Evolutionary conservation across 345 rosid genomes (phyloP).

Genomic region (Sisymbrium irio): DNA sequence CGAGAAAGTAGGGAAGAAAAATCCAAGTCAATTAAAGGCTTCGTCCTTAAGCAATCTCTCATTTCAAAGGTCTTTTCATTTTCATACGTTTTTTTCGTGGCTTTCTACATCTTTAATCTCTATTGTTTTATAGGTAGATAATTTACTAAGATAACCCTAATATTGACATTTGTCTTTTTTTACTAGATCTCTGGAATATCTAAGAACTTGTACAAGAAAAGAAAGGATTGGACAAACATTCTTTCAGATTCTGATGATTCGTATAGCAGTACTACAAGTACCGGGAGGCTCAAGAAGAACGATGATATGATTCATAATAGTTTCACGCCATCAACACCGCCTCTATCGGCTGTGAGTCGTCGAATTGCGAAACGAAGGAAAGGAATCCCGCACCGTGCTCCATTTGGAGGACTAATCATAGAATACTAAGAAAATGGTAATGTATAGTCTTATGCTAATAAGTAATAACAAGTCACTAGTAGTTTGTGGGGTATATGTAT

Average conservation of each 20-base stretch:
- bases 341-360: slow-evolving; percentile 53
- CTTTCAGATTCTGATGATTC: slow-evolving; percentile 78
- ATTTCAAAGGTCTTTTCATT: slow-evolving; percentile 21
- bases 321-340: slow-evolving; percentile 83
- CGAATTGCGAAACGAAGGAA: slow-evolving; percentile 75
- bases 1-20: slow-evolving; percentile 25
- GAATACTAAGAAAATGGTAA: slow-evolving; percentile 52
- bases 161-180: background rate
- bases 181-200: slow-evolving; percentile 68
- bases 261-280: slow-evolving; percentile 58
- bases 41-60: slow-evolving; percentile 15
- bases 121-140: background rate
- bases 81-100: slow-evolving; percentile 9
- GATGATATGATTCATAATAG: slow-evolving; percentile 39
- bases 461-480: slow-evolving; percentile 18
- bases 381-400: slow-evolving; percentile 93
- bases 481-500: background rate
- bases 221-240: slow-evolving; percentile 37
- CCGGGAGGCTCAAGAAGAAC: slow-evolving; percentile 44
- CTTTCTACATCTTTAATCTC: background rate
- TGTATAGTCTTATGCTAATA: slow-evolving; percentile 25
- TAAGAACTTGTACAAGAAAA: slow-evolving; percentile 48
- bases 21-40: slow-evolving; percentile 32
- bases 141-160: background rate
- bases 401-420: slow-evolving; percentile 78